Conservation (phyloP, 2,329 filamentous ascomycete species). For the Westerdykella aurantiaca region DNA sequence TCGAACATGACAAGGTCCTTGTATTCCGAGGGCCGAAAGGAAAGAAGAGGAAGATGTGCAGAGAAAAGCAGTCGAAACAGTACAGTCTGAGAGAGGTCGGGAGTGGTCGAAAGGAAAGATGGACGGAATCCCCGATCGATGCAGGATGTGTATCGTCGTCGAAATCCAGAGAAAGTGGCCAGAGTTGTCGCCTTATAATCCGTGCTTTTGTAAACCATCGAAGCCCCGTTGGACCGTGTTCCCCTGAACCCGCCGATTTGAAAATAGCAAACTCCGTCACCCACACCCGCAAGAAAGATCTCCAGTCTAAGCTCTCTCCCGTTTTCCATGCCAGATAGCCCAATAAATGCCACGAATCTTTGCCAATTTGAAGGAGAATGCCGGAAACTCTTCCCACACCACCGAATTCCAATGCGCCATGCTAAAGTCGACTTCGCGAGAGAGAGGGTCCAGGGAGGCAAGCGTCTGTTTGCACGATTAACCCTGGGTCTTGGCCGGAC, state of each 20-base stretch:
- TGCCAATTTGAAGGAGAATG: constrained; percentile 34
- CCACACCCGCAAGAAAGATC: constrained; percentile 18
- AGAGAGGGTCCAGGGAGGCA: constrained; percentile 28
- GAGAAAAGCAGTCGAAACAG: neutral
- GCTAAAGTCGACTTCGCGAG: constrained; percentile 31
- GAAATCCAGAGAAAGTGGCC: neutral
- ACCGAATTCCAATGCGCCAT: constrained; percentile 31
- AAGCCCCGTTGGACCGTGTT: neutral
- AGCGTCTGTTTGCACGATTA: constrained; percentile 30
- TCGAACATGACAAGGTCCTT: neutral
- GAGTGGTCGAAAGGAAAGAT: neutral
- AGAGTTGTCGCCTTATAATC: neutral
- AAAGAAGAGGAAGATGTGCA: neutral
- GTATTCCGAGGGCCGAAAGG: neutral
- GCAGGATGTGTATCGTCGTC: neutral
- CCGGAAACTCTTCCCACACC: constrained; percentile 33
- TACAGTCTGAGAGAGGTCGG: neutral
- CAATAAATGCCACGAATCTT: constrained; percentile 36
- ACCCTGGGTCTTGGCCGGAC: constrained; percentile 39
- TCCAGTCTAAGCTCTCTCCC: constrained; percentile 35
- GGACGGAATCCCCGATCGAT: neutral
- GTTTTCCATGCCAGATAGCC: constrained; percentile 31
- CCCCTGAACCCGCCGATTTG: neutral
- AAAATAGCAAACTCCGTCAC: constrained; percentile 37
- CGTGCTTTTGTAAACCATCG: neutral